phyloP scores from a whole-genome alignment of 176 grass and related monocot genomes.

The Eremochloa ophiuroides region DNA sequence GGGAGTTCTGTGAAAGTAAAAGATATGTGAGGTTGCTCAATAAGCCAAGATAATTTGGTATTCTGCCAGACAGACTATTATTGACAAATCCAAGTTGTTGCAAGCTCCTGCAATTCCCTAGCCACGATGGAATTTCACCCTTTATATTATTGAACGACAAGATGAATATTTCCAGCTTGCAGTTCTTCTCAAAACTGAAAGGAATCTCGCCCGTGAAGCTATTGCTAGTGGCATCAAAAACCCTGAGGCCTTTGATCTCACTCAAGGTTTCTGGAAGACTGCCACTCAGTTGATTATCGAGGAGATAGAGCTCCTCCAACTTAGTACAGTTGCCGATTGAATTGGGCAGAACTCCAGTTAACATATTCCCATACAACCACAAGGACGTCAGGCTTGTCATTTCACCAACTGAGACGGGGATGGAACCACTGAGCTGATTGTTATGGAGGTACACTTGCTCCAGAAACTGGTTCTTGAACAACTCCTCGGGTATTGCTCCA shows the following conservation, averaged over 20 bases:
- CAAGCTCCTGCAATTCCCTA: slow-evolving; percentile 59
- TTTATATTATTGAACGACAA: slow-evolving; percentile 52
- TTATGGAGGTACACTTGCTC: slow-evolving; percentile 37
- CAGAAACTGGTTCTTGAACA: slow-evolving; percentile 48
- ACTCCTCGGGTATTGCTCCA: slow-evolving; percentile 50
- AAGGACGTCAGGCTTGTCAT: slow-evolving; percentile 36
- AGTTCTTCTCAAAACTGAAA: slow-evolving; percentile 41
- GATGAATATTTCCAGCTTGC: slow-evolving; percentile 46
- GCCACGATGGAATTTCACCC: slow-evolving; percentile 45
- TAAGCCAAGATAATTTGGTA: slow-evolving; percentile 51
- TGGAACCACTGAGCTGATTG: slow-evolving; percentile 54
- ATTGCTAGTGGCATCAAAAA: slow-evolving; percentile 45
- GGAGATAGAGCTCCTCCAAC: slow-evolving; percentile 54
- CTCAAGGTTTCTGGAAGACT: slow-evolving; percentile 48
- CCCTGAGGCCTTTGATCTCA: slow-evolving; percentile 33
- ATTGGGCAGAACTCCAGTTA: slow-evolving; percentile 54
- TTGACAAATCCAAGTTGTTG: slow-evolving; percentile 22
- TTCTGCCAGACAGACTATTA: slow-evolving; percentile 56
- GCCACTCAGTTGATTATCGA: slow-evolving; percentile 56
- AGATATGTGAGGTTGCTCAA: slow-evolving; percentile 51
- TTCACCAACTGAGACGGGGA: slow-evolving; percentile 40
- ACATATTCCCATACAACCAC: slow-evolving; percentile 37
- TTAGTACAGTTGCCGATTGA: slow-evolving; percentile 65
- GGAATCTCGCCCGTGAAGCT: slow-evolving; percentile 52
- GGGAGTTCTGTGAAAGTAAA: slow-evolving; percentile 59